These are phyloP conservation scores for Escallonia herrerae DNA, from an alignment of 129 eudicot genomes.

Conservation along the genomic window DNA sequence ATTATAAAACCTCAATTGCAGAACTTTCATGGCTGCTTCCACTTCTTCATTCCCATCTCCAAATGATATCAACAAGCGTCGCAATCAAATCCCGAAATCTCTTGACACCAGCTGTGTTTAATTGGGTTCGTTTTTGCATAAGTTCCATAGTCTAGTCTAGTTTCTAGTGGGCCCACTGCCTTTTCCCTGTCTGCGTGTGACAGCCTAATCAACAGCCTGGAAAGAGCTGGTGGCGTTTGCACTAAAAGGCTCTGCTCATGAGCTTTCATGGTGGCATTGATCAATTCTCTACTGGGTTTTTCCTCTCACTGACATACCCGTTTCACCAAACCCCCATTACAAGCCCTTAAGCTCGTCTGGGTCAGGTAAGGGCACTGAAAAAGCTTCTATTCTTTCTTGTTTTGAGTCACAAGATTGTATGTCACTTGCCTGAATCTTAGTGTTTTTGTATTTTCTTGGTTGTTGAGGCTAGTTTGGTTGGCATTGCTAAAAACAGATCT, in stretches of 20 bases:
- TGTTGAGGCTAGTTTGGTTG: neutral
- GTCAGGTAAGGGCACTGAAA: constrained; percentile 22
- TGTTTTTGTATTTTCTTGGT: neutral
- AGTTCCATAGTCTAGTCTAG: constrained; percentile 19
- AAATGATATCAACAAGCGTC: neutral
- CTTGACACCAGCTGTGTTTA: constrained; percentile 24
- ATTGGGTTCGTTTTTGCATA: constrained; percentile 19
- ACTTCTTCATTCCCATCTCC: neutral
- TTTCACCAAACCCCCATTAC: neutral
- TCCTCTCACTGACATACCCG: constrained; percentile 1
- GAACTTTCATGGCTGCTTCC: constrained; percentile 44
- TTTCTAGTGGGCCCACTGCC: constrained; percentile 49
- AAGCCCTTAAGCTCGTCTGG: constrained; percentile 1
- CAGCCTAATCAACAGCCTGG: constrained; percentile 94
- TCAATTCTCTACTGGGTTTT: constrained; percentile 8
- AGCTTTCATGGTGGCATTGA: constrained; percentile 22
- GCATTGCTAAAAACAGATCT: constrained; percentile 20
- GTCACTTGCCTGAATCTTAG: neutral
- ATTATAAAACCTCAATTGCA: constrained; percentile 4
- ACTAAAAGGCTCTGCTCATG: constrained; percentile 32
- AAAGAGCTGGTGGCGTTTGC: constrained; percentile 58
- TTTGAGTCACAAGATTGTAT: neutral
- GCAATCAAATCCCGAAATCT: constrained; percentile 23
- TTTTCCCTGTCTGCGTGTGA: constrained; percentile 30
- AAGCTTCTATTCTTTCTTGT: constrained; percentile 14